Evolutionary conservation across 768 basidiomycete species (phyloP).

Genomic region (Holtermanniella nyarrowii): DNA sequence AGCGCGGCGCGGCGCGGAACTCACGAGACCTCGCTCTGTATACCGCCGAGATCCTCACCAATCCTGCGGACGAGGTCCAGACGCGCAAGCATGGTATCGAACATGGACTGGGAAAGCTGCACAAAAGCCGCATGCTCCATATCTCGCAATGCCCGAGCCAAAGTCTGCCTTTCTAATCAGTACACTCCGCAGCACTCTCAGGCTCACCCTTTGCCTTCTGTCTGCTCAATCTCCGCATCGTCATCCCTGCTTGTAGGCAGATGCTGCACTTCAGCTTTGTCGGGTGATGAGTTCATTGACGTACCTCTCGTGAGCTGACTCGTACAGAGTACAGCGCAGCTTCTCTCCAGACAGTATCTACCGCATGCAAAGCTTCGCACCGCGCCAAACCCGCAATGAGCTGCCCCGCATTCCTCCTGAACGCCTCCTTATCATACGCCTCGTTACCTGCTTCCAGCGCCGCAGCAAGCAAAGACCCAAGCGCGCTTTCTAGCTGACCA

Average conservation of each 20-base stretch:
- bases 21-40: constrained; percentile 18
- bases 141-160: constrained; percentile 52
- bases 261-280: constrained; percentile 43
- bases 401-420: constrained; percentile 48
- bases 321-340: constrained; percentile 26
- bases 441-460: constrained; percentile 10
- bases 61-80: constrained; percentile 55
- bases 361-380: constrained; percentile 33
- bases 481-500: constrained; percentile 24
- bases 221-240: constrained; percentile 45
- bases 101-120: constrained; percentile 53
- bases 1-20: not conserved
- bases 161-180: constrained; percentile 39
- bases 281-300: constrained; percentile 1
- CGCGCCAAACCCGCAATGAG: constrained; percentile 66
- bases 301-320: constrained; percentile 32
- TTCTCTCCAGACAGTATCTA: constrained; percentile 38
- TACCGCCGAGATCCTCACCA: constrained; percentile 43
- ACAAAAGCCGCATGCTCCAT: constrained; percentile 64
- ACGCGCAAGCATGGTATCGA: constrained; percentile 53
- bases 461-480: constrained; percentile 14
- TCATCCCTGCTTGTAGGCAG: constrained; percentile 52
- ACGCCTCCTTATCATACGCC: constrained; percentile 12
- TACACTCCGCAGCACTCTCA: not conserved
- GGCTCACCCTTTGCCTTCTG: constrained; percentile 32